A percentile compares a stretch with the other conserved stretches of the same genome.
These are phyloP conservation scores for Aspergillus funiculosus DNA, from an alignment of 495 filamentous ascomycete genomes.

Conservation along the genomic window DNA sequence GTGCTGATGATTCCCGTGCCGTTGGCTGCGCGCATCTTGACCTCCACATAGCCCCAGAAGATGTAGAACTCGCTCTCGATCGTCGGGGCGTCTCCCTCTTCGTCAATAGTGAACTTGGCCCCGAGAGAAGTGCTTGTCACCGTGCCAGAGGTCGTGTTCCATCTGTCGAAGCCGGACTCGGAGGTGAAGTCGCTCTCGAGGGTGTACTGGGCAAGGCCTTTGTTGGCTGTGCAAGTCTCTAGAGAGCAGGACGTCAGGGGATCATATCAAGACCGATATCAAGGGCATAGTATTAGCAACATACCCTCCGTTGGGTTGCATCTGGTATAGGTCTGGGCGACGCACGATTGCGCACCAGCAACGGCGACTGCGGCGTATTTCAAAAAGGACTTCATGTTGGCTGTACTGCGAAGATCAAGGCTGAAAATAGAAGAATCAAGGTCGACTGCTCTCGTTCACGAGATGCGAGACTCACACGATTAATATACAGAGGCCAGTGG, in stretches of 20 bases:
- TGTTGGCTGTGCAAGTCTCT: conserved; percentile 56
- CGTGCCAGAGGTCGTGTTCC: conserved; percentile 54
- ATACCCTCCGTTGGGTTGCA: conserved; percentile 37
- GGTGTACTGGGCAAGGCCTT: conserved; percentile 51
- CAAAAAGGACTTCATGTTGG: conserved; percentile 1
- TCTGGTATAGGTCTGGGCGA: conserved; percentile 38
- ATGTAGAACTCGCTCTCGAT: conserved; percentile 69
- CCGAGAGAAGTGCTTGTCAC: conserved; percentile 48
- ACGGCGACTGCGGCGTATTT: conserved; percentile 6
- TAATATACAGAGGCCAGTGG: too few relatives aligned
- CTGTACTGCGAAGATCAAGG: too few relatives aligned
- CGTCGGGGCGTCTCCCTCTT: conserved; percentile 68
- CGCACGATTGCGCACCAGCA: background rate
- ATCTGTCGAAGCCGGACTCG: conserved; percentile 46
- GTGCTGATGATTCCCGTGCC: conserved; percentile 75
- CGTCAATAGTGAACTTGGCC: conserved; percentile 64
- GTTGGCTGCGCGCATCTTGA: conserved; percentile 63
- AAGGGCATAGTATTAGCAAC: background rate
- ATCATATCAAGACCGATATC: background rate
- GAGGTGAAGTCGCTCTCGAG: conserved; percentile 62
- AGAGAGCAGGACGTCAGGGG: background rate
- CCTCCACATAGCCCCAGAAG: conserved; percentile 68
- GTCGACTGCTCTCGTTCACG: too few relatives aligned
- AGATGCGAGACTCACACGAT: too few relatives aligned
- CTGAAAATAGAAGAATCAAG: too few relatives aligned